Evolutionary conservation across 1,284 basidiomycete genomes (phyloP).

Genomic region (Neolentinus lepideus): DNA sequence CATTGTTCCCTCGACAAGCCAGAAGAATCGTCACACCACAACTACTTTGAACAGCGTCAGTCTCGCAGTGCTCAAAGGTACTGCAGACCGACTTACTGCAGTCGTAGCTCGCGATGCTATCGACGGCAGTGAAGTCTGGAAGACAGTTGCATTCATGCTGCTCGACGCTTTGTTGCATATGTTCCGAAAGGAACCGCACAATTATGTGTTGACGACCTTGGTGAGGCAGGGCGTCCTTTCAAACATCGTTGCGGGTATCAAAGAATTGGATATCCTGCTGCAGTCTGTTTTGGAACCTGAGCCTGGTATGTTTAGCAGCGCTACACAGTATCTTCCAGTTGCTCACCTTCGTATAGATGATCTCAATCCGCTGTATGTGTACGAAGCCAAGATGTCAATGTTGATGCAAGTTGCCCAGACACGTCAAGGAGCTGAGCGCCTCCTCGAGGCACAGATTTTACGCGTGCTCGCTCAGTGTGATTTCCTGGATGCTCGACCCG

Average conservation of each 20-base stretch:
- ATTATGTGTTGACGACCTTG: constrained; percentile 52
- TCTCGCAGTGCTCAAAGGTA: constrained; percentile 52
- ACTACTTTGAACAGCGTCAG: constrained; percentile 56
- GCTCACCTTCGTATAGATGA: constrained; percentile 48
- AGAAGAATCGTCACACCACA: constrained; percentile 10
- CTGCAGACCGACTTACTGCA: constrained; percentile 70
- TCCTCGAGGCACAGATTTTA: constrained; percentile 78
- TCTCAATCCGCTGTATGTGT: constrained; percentile 89
- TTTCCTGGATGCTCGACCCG: constrained; percentile 78
- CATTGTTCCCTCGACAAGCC: neutral
- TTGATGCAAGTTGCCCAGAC: constrained; percentile 82
- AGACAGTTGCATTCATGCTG: constrained; percentile 87
- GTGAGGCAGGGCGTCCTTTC: constrained; percentile 74
- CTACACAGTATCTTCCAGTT: constrained; percentile 1
- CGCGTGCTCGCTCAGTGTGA: constrained; percentile 81
- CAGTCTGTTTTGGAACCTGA: constrained; percentile 82
- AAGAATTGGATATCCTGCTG: constrained; percentile 78
- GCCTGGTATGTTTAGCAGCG: constrained; percentile 51
- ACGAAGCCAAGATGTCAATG: constrained; percentile 90
- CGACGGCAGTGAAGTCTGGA: constrained; percentile 94
- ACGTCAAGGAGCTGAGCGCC: constrained; percentile 75
- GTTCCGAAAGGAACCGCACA: constrained; percentile 56
- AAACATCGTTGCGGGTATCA: constrained; percentile 79
- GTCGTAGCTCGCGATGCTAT: constrained; percentile 87
- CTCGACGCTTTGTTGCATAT: constrained; percentile 72